A percentile compares a stretch with the other conserved stretches of the same genome.
Evolutionary conservation across 2,329 filamentous ascomycete genomes (phyloP).

Genomic region (Phyllosticta citrichinensis): DNA sequence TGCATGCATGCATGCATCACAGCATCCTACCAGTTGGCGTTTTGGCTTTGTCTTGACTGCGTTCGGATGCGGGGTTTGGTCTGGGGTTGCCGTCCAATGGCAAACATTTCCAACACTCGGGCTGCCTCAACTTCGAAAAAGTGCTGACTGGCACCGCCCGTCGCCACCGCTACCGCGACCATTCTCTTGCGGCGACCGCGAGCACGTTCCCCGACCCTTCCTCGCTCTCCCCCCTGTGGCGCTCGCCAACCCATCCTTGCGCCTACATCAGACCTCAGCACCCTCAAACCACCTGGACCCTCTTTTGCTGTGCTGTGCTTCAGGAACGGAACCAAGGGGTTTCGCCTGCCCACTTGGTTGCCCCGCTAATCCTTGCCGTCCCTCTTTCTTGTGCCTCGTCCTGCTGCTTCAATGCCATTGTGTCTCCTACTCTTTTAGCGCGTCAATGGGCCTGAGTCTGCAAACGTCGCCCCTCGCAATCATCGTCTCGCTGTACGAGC

Average conservation of each 20-base stretch:
- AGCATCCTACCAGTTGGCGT: background rate
- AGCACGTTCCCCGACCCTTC: background rate
- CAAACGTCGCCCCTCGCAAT: background rate
- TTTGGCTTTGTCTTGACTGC: background rate
- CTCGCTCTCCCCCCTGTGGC: background rate
- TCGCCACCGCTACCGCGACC: background rate
- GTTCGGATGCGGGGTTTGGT: background rate
- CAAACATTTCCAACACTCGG: background rate
- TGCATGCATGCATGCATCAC: too few species aligned
- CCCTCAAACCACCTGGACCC: background rate
- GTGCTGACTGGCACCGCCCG: background rate
- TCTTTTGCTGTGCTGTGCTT: background rate
- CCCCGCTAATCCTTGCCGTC: background rate
- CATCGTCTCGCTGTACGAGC: background rate
- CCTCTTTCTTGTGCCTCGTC: background rate
- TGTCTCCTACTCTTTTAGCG: background rate
- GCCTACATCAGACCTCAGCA: background rate
- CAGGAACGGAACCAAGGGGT: background rate
- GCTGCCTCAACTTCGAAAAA: background rate
- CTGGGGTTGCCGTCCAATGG: background rate
- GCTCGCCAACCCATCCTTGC: background rate
- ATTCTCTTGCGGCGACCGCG: background rate
- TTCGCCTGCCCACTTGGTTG: background rate
- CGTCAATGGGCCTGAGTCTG: background rate
- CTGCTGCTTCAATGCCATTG: background rate